Base-by-base conservation (phyloP, 345 rosid species). In the Mallotus nudiflorus region DNA sequence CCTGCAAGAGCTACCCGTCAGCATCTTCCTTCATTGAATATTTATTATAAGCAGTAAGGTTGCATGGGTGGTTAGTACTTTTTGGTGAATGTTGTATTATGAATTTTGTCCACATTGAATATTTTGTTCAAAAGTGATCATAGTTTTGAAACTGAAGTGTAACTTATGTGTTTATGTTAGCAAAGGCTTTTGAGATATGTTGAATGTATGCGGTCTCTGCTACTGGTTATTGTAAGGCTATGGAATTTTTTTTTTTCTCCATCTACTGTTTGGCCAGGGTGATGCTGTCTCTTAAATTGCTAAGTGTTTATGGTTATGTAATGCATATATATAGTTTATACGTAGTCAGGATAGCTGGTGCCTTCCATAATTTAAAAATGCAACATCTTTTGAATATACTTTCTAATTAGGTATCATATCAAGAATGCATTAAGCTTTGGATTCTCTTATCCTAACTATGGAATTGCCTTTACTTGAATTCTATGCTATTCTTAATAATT, bases 21-120 rank as follows among this genome's bases (percentile, higher is more conserved):
- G 9, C 28, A 31, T 40, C 29, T 64, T 68, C 28, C 9, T 53
- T 19, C 31, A n/a, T 54, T 71, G 1, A n/a, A 27, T 68, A 62
- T 51, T 35, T 16, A 28, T 46, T 52, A 40, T 39, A 25, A 55
- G 60, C 12, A n/a, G 7, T 28, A 11, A 16, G 24, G 48, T 67
- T 64, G n/a, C 22, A n/a, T 33, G n/a, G 73, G 62, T 60, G 44
- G n/a, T 35, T 28, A 49, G 46, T 42, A 42, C 11, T 42, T 42
- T 42, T 9, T 12, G 14, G 14, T 9, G 9, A 12, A 42, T 42
- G 6, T 42, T 8, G 9, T 42, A 29, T 7, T 19, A 28, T 29
- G 28, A 22, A 25, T 12, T 55, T 20, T 53, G 58, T 33, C 40
- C 15, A 18, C 61, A 24, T 57, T 66, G 31, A 9, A 9, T 59